A percentile compares a stretch with the other conserved stretches of the same genome.
Conservation (phyloP, 768 basidiomycete species). For the Paxillus rubicundulus region DNA sequence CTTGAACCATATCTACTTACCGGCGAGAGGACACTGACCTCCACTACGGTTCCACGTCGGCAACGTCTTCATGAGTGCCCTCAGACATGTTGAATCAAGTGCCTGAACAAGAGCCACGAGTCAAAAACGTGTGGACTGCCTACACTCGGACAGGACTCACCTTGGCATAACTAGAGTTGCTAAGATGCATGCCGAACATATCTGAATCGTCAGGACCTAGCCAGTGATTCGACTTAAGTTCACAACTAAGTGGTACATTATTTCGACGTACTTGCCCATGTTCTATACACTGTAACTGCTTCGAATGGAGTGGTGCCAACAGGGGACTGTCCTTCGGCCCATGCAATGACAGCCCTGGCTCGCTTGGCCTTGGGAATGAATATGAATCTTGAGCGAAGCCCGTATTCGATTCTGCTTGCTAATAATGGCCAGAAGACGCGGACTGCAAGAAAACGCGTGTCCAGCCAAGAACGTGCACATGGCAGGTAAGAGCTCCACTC, state of each 20-base stretch:
- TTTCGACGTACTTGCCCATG: slow-evolving; percentile 53
- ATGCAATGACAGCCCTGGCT: slow-evolving; percentile 37
- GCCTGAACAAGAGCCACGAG: slow-evolving; percentile 23
- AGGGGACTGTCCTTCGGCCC: slow-evolving; percentile 48
- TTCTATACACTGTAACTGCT: slow-evolving; percentile 37
- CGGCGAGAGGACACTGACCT: slow-evolving; percentile 60
- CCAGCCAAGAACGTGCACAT: background rate
- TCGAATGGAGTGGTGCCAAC: slow-evolving; percentile 60
- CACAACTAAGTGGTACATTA: background rate
- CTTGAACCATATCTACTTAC: slow-evolving; percentile 8
- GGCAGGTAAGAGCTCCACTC: slow-evolving; percentile 28
- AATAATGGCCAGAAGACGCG: slow-evolving; percentile 54
- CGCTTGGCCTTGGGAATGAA: slow-evolving; percentile 37
- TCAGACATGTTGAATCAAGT: slow-evolving; percentile 49
- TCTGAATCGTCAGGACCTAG: slow-evolving; percentile 73
- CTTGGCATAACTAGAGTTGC: slow-evolving; percentile 81
- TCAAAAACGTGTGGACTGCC: background rate
- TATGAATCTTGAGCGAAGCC: slow-evolving; percentile 35
- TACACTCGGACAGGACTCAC: slow-evolving; percentile 29
- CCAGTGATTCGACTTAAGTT: slow-evolving; percentile 1
- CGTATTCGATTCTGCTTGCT: slow-evolving; percentile 31
- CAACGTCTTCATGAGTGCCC: slow-evolving; percentile 47
- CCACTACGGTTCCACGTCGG: slow-evolving; percentile 57
- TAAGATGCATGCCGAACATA: slow-evolving; percentile 63
- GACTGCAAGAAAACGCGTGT: slow-evolving; percentile 32